Conservation (phyloP, 2,329 filamentous ascomycete genomes). For the Gremmenia infestans region DNA sequence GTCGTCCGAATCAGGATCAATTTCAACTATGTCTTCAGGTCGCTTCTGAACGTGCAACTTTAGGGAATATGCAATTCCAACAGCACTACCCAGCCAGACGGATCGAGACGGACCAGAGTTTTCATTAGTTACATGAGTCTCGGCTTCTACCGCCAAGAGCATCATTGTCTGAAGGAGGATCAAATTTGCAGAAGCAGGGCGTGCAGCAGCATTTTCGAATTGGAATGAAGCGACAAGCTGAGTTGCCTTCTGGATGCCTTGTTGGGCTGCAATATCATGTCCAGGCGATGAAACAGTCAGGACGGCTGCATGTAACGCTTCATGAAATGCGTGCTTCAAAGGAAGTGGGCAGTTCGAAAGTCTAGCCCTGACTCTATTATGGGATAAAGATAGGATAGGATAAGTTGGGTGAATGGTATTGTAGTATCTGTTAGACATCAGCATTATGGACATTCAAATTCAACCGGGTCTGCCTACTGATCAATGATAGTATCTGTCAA, state of each 20-base stretch:
- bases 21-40: slow-evolving; percentile 37
- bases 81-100: slow-evolving; percentile 58
- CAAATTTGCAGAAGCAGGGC: slow-evolving; percentile 39
- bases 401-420: slow-evolving; percentile 61
- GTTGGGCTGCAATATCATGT: slow-evolving; percentile 26
- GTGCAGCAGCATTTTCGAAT: slow-evolving; percentile 38
- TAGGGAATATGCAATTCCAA: slow-evolving; percentile 61
- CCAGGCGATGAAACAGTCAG: slow-evolving; percentile 44
- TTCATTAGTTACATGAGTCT: slow-evolving; percentile 46
- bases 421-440: slow-evolving; percentile 51
- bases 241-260: slow-evolving; percentile 36
- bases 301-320: slow-evolving; percentile 56
- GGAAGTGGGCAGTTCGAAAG: slow-evolving; percentile 50
- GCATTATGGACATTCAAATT: slow-evolving; percentile 4
- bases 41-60: slow-evolving; percentile 49
- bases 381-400: slow-evolving; percentile 58
- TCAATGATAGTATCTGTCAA: slow-evolving; percentile 43
- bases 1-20: slow-evolving; percentile 55
- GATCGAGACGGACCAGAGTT: slow-evolving; percentile 39
- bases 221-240: slow-evolving; percentile 40
- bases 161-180: slow-evolving; percentile 63
- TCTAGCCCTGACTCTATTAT: slow-evolving; percentile 49
- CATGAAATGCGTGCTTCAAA: slow-evolving; percentile 59
- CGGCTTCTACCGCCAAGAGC: slow-evolving; percentile 61
- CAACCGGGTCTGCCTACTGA: slow-evolving; percentile 27